Base-by-base conservation (phyloP, 129 eudicot genomes). In the Arctium minus region DNA sequence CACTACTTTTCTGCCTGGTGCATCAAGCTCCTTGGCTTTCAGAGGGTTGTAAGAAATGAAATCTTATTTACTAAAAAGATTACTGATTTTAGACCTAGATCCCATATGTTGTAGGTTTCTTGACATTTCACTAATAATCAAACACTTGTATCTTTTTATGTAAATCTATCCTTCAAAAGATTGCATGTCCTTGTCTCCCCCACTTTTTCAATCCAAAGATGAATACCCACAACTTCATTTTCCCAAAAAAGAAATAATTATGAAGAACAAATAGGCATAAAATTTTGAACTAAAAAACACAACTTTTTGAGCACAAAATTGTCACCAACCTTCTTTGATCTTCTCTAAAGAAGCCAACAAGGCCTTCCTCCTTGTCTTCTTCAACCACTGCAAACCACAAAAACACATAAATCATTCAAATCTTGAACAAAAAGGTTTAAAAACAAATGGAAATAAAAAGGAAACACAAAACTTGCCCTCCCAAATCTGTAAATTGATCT, bases 401-500 rank as follows among this genome's bases (percentile, higher is more conserved):
- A 60, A 48, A 39, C 17, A 9, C 85, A 46, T 13, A 64, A 81
- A 77, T 13, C 36, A 68, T 50, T 44, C 75, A 73, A 67, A 82
- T 39, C n/a, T 30, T 18, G 18, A 67, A 77, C 32, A 53, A 76
- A 72, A 46, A 8, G 22, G 74, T 11, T 50, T n/a, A 68, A 7
- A 9, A 11, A 12, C 46, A 62, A 42, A 48, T 32, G 4, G 50
- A 15, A 82, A 50, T 71, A 30, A 29, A 30, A 35, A 4, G 35
- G 30, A 70, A 77, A 53, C n/a, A 29, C 12, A 78, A 84, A 39
- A 80, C 91, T 82, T 46, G 86, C 99, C 91, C 85, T 93, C 56
- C 99, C 98, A 86, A 96, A 93, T 88, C 93, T 84, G 91, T 93
- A 93, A 65, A 96, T 89, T 40, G 95, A 91, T 78, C 98, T 81